Conservation (phyloP, 2,329 filamentous ascomycete species). For the Neonectria magnoliae region DNA sequence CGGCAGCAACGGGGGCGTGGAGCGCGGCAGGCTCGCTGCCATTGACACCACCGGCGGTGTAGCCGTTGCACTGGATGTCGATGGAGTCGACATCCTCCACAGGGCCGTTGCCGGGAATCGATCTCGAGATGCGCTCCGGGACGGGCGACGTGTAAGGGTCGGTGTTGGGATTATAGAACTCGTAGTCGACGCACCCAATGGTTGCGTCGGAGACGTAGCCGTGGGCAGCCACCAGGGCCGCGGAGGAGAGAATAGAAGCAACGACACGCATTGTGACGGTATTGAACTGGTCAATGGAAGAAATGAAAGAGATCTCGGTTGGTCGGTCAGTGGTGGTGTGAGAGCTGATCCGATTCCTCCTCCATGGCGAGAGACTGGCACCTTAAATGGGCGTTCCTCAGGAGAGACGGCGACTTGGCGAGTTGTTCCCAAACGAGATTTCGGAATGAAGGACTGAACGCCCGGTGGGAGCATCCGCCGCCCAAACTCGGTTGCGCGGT, state of each 20-base stretch:
- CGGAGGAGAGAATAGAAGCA: conserved; percentile 44
- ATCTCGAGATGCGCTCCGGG: conserved; percentile 65
- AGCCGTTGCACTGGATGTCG: conserved; percentile 67
- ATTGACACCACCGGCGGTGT: conserved; percentile 56
- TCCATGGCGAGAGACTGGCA: not conserved
- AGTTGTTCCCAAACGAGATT: conserved; percentile 7
- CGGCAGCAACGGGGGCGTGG: conserved; percentile 63
- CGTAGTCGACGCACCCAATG: conserved; percentile 51
- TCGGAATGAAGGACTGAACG: conserved; percentile 21
- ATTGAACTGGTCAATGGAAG: conserved; percentile 5
- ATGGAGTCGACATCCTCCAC: conserved; percentile 62
- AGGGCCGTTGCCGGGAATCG: conserved; percentile 67
- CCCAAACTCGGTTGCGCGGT: conserved; percentile 22
- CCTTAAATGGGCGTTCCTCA: conserved; percentile 27
- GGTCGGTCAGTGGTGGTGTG: conserved; percentile 15
- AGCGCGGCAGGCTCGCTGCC: conserved; percentile 63
- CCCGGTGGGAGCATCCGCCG: conserved; percentile 33
- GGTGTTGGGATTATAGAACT: conserved; percentile 50
- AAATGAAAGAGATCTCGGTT: conserved; percentile 14
- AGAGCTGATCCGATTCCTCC: conserved; percentile 19
- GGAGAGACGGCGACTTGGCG: not conserved
- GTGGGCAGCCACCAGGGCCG: conserved; percentile 57
- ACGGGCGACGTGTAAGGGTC: conserved; percentile 56
- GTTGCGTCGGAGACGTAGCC: conserved; percentile 59
- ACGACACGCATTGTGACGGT: conserved; percentile 35